Base-by-base conservation (phyloP, 2,329 filamentous ascomycete species). In the Beauveria varroae region DNA sequence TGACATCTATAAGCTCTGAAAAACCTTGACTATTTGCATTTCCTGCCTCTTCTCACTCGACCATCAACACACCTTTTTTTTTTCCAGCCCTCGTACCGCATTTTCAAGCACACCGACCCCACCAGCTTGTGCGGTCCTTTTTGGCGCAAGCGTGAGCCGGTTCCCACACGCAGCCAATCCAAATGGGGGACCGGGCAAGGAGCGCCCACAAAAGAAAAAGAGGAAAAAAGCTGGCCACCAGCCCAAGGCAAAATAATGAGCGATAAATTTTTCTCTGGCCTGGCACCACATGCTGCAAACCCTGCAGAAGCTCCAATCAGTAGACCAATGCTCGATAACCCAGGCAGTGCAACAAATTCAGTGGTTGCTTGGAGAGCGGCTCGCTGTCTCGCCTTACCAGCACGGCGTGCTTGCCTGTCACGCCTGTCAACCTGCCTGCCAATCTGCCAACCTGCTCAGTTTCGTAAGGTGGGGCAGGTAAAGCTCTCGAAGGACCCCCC, bases 61-160 rank as follows among this genome's bases (percentile, higher is more conserved):
- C 22, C 43, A 26, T 16, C 12, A 16, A 5, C 9, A 47, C n/a
- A n/a, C 4, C 49, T 53, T 28, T 37, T n/a, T 22, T 43, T 60
- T 60, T 60, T 49, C 14, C 41, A n/a, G 24, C 34, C 18, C 44
- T 44, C 37, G 40, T 28, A 26, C 41, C 24, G 49, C 57, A 60
- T 60, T 60, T 59, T 60, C 30, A 24, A 22, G 22, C 41, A 46
- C 22, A 26, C 26, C 5, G 34, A 60, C 57, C 57, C 57, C 57
- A 50, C 57, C 57, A 53, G 57, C 57, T 60, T 60, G 57, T 60
- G 57, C 41, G 57, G 57, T 30, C 30, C 57, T 34, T 24, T 44
- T 59, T 44, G 57, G 47, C 40, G 14, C 57, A 60, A 37, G 34
- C 50, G 57, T 60, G 53, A 47, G 57, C 57, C 26, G 41, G 5